A percentile compares a stretch with the other conserved stretches of the same genome.
phyloP scores from a whole-genome alignment of 2,329 filamentous ascomycete genomes.

The Clonostachys chloroleuca region DNA sequence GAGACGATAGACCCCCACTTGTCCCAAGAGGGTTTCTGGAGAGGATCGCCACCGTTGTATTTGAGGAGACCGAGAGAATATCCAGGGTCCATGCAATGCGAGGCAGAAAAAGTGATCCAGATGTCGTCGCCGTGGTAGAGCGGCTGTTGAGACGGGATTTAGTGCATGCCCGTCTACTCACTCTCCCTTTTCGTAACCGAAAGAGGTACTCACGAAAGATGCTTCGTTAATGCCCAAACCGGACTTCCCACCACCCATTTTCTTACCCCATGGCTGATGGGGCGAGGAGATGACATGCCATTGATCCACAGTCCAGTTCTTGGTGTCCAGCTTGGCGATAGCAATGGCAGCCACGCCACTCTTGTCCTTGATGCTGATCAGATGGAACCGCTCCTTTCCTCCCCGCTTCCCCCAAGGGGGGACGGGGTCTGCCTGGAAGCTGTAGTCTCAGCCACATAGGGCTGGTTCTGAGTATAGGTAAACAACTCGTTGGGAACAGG shows the following conservation, averaged over 20 bases:
- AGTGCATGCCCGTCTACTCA: conserved; percentile 33
- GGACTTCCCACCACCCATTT: no score
- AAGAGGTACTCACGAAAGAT: neutral
- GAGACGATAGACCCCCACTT: conserved; percentile 48
- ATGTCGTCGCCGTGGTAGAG: conserved; percentile 47
- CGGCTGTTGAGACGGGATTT: conserved; percentile 40
- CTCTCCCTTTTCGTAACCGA: no score
- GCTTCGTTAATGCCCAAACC: neutral
- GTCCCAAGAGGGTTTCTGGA: conserved; percentile 36
- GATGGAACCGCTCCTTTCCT: neutral
- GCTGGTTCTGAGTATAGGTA: no score
- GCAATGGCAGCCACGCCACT: no score
- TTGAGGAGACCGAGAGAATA: conserved; percentile 50
- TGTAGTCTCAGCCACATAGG: neutral
- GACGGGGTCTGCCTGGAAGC: neutral
- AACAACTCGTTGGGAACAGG: no score
- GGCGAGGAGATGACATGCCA: no score
- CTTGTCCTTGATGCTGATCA: no score
- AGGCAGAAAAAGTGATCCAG: conserved; percentile 46
- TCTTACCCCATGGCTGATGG: no score
- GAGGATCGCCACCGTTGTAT: conserved; percentile 47
- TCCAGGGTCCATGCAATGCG: conserved; percentile 49
- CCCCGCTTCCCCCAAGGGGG: neutral
- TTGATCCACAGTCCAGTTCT: no score
- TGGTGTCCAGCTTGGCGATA: no score